Evolutionary conservation across 495 filamentous ascomycete species (phyloP).

Genomic region (Haplographium delicatum): DNA sequence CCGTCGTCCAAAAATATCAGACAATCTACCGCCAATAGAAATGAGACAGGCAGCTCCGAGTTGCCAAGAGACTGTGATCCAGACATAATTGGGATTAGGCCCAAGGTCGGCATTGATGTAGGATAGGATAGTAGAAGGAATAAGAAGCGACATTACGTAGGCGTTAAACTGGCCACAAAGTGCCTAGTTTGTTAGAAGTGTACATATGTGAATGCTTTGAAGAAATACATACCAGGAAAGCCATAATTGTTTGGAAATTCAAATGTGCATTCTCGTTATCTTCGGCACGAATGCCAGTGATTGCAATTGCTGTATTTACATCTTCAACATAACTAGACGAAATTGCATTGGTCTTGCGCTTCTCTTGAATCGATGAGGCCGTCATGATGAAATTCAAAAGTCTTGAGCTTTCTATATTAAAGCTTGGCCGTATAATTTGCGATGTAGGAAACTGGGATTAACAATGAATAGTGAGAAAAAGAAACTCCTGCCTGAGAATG

Average conservation of each 20-base stretch:
- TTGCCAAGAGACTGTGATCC: conserved; percentile 32
- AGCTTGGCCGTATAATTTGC: too few species aligned
- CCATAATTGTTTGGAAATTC: background rate
- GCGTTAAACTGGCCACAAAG: background rate
- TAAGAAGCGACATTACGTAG: background rate
- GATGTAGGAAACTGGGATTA: too few species aligned
- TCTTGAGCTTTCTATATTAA: too few species aligned
- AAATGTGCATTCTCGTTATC: too few species aligned
- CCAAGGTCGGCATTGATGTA: conserved; percentile 29
- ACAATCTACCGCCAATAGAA: conserved; percentile 23
- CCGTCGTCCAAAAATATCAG: conserved; percentile 30
- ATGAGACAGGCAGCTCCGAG: conserved; percentile 19
- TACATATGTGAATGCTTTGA: background rate
- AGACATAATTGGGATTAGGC: conserved; percentile 32
- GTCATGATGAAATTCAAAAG: too few species aligned
- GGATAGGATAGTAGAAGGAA: background rate
- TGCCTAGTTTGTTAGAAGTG: background rate
- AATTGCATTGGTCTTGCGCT: too few species aligned
- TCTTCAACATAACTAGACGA: too few species aligned
- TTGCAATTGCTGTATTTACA: too few species aligned
- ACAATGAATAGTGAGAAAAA: too few species aligned
- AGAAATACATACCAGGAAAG: background rate
- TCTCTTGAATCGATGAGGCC: too few species aligned
- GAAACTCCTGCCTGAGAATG: too few species aligned
- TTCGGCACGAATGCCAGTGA: too few species aligned